A percentile compares a stretch with the other conserved stretches of the same genome.
phyloP scores from a whole-genome alignment of 352 stramenopile species.

The Globisporangium perplexum region DNA sequence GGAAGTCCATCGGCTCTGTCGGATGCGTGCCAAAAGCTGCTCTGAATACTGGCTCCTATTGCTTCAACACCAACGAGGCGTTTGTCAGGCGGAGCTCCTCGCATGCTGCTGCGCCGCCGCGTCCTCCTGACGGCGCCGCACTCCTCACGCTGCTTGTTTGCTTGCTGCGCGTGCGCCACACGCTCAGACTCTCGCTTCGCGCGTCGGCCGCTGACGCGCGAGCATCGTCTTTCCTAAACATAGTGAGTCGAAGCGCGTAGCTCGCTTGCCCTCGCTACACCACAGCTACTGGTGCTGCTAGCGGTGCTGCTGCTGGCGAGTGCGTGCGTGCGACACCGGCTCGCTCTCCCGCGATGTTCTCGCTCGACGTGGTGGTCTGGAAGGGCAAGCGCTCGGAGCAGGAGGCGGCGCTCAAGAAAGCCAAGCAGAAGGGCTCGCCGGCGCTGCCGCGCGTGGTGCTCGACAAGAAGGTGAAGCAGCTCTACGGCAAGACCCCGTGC shows the following conservation, averaged over 20 bases:
- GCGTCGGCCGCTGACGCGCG: too few relatives aligned
- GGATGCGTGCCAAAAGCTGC: background rate
- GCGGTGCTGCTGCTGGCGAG: background rate
- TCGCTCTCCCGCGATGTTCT: constrained; percentile 31
- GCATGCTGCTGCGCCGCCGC: too few relatives aligned
- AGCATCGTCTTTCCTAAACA: too few relatives aligned
- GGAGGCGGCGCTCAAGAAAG: constrained; percentile 19
- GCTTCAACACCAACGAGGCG: background rate
- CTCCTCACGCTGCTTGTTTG: too few relatives aligned
- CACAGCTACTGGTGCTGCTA: too few relatives aligned
- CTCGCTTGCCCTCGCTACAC: too few relatives aligned
- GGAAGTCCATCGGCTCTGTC: constrained; percentile 5
- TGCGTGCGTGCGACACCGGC: background rate
- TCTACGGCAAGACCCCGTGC: constrained; percentile 58
- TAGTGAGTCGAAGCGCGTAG: too few relatives aligned
- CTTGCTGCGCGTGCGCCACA: too few relatives aligned
- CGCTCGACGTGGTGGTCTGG: constrained; percentile 49
- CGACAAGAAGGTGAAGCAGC: constrained; percentile 32
- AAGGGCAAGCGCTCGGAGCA: constrained; percentile 32
- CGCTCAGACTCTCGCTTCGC: too few relatives aligned
- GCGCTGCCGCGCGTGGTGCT: constrained; percentile 19
- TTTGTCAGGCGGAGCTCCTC: too few relatives aligned
- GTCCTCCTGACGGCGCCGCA: too few relatives aligned
- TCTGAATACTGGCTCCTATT: background rate
- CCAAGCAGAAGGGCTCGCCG: constrained; percentile 19